phyloP scores from a whole-genome alignment of 768 basidiomycete species.

The Hypholoma sublateritium region DNA sequence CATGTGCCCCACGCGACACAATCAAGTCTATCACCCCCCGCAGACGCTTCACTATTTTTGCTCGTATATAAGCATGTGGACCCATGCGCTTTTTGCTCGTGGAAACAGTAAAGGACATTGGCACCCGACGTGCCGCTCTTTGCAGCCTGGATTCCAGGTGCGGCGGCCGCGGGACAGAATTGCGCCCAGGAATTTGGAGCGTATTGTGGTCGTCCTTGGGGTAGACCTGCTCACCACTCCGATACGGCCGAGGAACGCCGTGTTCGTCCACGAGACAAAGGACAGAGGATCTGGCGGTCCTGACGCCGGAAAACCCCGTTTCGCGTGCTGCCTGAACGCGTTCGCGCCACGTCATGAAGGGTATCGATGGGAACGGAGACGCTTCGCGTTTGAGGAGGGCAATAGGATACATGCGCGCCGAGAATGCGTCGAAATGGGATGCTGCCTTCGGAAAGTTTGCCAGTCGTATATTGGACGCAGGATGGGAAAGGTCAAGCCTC shows the following conservation, averaged over 20 bases:
- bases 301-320: conserved; percentile 9
- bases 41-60: conserved; percentile 30
- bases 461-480: conserved; percentile 9
- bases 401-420: conserved; percentile 15
- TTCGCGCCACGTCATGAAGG: conserved; percentile 22
- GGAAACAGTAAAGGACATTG: conserved; percentile 37
- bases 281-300: neutral
- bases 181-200: conserved; percentile 12
- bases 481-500: conserved; percentile 29
- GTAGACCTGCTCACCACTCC: conserved; percentile 11
- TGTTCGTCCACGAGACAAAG: conserved; percentile 3
- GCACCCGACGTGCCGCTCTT: conserved; percentile 19
- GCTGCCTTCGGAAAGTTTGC: conserved; percentile 7
- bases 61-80: conserved; percentile 29
- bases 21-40: conserved; percentile 41
- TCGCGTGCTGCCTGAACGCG: conserved; percentile 16
- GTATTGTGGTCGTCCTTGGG: conserved; percentile 14
- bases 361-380: conserved; percentile 8
- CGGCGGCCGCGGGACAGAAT: conserved; percentile 5
- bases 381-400: conserved; percentile 11
- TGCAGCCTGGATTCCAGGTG: conserved; percentile 11
- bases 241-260: neutral
- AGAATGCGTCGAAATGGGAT: conserved; percentile 2
- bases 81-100: conserved; percentile 36
- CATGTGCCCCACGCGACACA: conserved; percentile 38